Conservation (phyloP, 2,329 filamentous ascomycete species). For the Claviceps sp. region DNA sequence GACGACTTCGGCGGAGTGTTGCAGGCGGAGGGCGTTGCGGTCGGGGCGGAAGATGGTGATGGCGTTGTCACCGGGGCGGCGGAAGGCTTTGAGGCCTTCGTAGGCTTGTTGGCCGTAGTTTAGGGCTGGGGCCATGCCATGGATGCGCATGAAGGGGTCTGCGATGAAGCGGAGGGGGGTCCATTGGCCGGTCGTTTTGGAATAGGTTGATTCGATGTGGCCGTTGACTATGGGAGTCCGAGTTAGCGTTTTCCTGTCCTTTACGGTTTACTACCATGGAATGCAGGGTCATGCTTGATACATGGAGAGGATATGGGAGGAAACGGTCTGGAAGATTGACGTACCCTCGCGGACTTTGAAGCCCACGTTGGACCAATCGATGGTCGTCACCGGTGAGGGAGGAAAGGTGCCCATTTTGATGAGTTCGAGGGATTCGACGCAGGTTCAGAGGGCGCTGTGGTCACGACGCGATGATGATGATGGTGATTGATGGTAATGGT, state of each 20-base stretch:
- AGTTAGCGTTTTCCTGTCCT: not conserved
- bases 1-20: conserved; percentile 70
- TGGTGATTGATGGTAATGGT: too few relatives aligned
- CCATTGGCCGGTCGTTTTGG: conserved; percentile 62
- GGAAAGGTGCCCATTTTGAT: conserved; percentile 47
- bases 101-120: conserved; percentile 98
- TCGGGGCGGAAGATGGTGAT: conserved; percentile 83
- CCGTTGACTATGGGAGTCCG: conserved; percentile 58
- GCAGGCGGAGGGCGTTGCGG: conserved; percentile 73
- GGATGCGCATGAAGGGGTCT: conserved; percentile 75
- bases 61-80: conserved; percentile 49
- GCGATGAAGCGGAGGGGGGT: conserved; percentile 62
- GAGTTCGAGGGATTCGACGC: too few relatives aligned
- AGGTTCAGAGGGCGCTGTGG: too few relatives aligned
- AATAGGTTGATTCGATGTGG: conserved; percentile 82
- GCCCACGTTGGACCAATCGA: conserved; percentile 89
- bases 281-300: too few relatives aligned
- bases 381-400: conserved; percentile 63
- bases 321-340: conserved; percentile 6
- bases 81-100: conserved; percentile 97
- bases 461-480: too few relatives aligned
- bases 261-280: too few relatives aligned
- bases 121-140: conserved; percentile 87
- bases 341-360: conserved; percentile 84
- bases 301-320: too few relatives aligned